These are phyloP conservation scores for Haplosporangium sp. DNA, from an alignment of 371 early-diverging fungal genomes.

Conservation along the genomic window DNA sequence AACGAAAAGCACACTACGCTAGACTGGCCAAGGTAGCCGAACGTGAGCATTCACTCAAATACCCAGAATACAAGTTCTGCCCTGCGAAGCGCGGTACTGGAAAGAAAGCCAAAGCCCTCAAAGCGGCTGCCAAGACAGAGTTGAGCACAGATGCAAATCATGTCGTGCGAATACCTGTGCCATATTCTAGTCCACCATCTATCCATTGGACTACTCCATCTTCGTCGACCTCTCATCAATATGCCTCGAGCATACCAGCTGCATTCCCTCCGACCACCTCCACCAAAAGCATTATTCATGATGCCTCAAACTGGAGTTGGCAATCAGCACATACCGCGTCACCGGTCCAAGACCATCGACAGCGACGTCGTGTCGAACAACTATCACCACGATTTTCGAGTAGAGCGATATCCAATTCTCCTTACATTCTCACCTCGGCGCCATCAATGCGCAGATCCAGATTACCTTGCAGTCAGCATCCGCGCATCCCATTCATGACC, in stretches of 20 bases:
- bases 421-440: no score
- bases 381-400: no score
- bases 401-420: no score
- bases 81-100: conserved; percentile 27
- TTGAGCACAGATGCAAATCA: background rate
- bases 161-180: background rate
- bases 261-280: no score
- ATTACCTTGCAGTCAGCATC: background rate
- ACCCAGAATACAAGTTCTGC: conserved; percentile 49
- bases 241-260: no score
- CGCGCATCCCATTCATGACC: background rate
- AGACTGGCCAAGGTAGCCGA: conserved; percentile 43
- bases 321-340: no score
- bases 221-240: no score
- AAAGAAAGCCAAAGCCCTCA: conserved; percentile 12
- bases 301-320: no score
- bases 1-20: conserved; percentile 26
- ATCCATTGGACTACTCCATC: background rate
- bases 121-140: background rate
- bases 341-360: no score
- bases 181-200: background rate
- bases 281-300: no score
- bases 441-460: background rate
- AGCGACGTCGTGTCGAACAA: no score
- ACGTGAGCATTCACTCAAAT: conserved; percentile 27